Base-by-base conservation (phyloP, 75 land plant species). In the Gnetum montanum region DNA sequence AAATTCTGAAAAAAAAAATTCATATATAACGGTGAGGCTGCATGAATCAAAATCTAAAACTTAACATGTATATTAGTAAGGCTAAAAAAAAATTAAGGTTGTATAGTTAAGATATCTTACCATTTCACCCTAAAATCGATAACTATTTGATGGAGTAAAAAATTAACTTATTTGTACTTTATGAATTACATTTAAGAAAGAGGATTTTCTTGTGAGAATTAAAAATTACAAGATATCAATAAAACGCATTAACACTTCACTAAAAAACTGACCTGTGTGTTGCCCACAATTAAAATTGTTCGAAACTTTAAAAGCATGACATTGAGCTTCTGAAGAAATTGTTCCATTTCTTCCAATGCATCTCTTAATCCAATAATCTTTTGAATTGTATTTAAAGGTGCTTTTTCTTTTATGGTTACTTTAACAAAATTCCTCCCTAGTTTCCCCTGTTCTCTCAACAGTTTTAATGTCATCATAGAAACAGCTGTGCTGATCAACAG, bases 211-310 rank as follows among this genome's bases (percentile, higher is more conserved):
- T 15, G 18, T 54, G 3, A 28, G 13, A 54, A 30, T 28, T 19
- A 8, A n/a, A 47, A 47, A 7, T 5, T 7, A 47, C 28, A 51
- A 4, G 31, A 23, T 29, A 18, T 12, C 12, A 7, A 4, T 51
- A 7, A 51, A 51, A 13, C 22, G 3, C 12, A 3, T 8, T 0
- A 16, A 30, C n/a, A n/a, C n/a, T n/a, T n/a, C n/a, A n/a, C n/a
- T n/a, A n/a, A n/a, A n/a, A n/a, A n/a, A n/a, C n/a, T n/a, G n/a
- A 92, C 97, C 84, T 79, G 80, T 48, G 85, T 76, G 36, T 92
- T 76, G 15, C 86, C 76, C 8, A 82, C 52, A n/a, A 88, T 66
- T 37, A 73, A 40, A 55, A 88, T 67, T 31, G 81, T 77, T 3
- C 94, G 79, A 19, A 93, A 50, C 59, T 93, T 93, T 46, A 93